Evolutionary conservation across 208 protist species (phyloP).

Genomic region (Acanthamoeba royreba): DNA sequence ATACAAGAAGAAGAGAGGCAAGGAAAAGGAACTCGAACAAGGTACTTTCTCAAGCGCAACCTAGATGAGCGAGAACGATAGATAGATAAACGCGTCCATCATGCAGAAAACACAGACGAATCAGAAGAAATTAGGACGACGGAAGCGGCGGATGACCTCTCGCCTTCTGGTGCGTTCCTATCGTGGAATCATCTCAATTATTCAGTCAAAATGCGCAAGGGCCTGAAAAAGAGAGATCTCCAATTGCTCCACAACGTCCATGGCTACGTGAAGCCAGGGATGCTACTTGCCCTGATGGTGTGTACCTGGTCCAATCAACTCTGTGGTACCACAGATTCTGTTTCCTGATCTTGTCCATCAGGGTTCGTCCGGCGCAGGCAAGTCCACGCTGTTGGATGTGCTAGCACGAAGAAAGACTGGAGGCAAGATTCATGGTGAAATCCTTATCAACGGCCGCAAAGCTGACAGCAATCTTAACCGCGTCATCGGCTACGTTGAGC

Average conservation of each 20-base stretch:
- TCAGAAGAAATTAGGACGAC: not conserved
- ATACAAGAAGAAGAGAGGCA: too few species aligned
- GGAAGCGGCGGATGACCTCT: not conserved
- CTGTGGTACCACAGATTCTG: not conserved
- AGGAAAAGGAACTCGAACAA: too few species aligned
- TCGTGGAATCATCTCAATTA: constrained; percentile 62
- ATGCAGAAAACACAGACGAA: not conserved
- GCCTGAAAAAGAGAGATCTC: constrained; percentile 42
- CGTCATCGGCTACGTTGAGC: constrained; percentile 64
- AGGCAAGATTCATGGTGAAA: constrained; percentile 59
- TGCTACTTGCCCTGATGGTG: constrained; percentile 64
- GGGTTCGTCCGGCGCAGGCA: constrained; percentile 68
- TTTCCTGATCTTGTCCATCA: not conserved
- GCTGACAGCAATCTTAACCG: constrained; percentile 47
- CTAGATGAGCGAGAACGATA: too few species aligned
- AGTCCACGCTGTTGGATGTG: constrained; percentile 65
- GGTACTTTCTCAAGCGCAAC: too few species aligned
- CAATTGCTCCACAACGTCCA: constrained; percentile 52
- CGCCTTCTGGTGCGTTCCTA: constrained; percentile 46
- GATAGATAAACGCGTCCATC: too few species aligned
- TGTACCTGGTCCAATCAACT: not conserved
- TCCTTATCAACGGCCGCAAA: constrained; percentile 58
- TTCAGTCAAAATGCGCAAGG: constrained; percentile 47
- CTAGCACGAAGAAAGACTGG: constrained; percentile 61
- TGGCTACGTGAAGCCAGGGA: constrained; percentile 72